These are phyloP conservation scores for Platanthera zijinensis DNA, from an alignment of 106 monocot species.

Conservation along the genomic window DNA sequence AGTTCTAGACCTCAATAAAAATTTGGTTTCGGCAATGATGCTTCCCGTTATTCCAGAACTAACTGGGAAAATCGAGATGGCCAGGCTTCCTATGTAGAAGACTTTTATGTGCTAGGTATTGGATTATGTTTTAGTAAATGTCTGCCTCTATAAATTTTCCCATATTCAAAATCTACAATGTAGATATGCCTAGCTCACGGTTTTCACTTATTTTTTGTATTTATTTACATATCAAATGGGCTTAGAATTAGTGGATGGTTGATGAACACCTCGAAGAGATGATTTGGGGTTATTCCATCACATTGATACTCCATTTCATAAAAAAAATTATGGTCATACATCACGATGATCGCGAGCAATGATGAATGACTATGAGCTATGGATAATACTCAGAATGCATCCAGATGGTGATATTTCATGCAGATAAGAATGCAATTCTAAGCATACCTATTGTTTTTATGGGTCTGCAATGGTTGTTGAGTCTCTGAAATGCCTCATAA, in stretches of 20 bases:
- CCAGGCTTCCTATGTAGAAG: slow-evolving; percentile 37
- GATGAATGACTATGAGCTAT: not conserved
- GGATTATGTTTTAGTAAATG: not conserved
- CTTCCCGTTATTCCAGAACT: slow-evolving; percentile 26
- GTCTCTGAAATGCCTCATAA: not conserved
- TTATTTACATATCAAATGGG: not conserved
- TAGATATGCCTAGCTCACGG: not conserved
- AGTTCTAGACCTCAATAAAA: slow-evolving; percentile 46
- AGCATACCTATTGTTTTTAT: no score
- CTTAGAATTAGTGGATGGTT: not conserved
- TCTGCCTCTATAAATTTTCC: not conserved
- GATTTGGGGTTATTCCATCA: not conserved
- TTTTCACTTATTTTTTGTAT: not conserved
- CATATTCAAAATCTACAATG: not conserved
- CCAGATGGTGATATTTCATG: not conserved
- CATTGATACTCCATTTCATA: not conserved
- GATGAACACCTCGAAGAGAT: not conserved
- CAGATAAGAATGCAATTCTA: no score
- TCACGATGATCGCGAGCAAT: not conserved
- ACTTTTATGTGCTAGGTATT: slow-evolving; percentile 93
- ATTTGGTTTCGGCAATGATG: slow-evolving; percentile 13
- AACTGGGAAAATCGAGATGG: slow-evolving; percentile 19
- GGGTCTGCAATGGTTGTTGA: not conserved
- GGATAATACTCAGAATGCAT: not conserved
- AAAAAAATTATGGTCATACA: not conserved